Evolutionary conservation across 1,284 basidiomycete species (phyloP), one percentile per base, ranked within the genome.

Genomic region (Trichosporon sp.): DNA sequence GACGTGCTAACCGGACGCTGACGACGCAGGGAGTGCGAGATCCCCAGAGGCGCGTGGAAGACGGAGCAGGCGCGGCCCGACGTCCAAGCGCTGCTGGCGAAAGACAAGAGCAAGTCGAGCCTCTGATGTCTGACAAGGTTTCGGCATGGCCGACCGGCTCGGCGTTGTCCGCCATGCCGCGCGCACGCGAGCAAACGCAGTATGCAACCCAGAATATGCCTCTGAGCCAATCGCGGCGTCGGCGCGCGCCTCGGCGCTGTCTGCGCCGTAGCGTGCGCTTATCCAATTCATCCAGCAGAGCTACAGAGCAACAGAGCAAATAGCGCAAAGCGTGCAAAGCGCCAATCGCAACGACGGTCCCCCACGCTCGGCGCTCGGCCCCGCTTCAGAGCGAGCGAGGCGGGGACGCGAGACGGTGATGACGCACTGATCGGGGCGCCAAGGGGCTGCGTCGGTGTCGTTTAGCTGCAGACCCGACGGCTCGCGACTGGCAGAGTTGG

Each of bases 1-100:
- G 56, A 60, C 56, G 27, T 31, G 47, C 47, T 51, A 23, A 51
- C 53, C 13, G 29, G 18, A 60, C n/a, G 15, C 56, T 60, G 56
- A 60, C 56, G 15, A 23, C 12, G 13, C 56, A 60, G 56, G 29
- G 56, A 60, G 56, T 60, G 56, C 56, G 56, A 60, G 56, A 60
- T 60, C 56, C 56, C 56, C 18, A 29, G 56, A 60, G 56, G 27
- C 27, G 27, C 56, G 29, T 60, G 56, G 56, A 31, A 60, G 56
- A 18, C 27, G 56, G 29, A n/a, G 56, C 31, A 60, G 56, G 29
- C 31, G 2, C 3, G 29, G 29, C 27, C 56, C 56, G 56, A 60
- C 7, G 29, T 60, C 56, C 56, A 60, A 60, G 56, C 27, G 29
- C 29, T 60, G 31, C 56, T 60, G 27, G 23, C 21, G 15, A 31